A percentile compares a stretch with the other conserved stretches of the same genome.
phyloP scores from a whole-genome alignment of 169 alveolate genomes.

The Babesia sp. region DNA sequence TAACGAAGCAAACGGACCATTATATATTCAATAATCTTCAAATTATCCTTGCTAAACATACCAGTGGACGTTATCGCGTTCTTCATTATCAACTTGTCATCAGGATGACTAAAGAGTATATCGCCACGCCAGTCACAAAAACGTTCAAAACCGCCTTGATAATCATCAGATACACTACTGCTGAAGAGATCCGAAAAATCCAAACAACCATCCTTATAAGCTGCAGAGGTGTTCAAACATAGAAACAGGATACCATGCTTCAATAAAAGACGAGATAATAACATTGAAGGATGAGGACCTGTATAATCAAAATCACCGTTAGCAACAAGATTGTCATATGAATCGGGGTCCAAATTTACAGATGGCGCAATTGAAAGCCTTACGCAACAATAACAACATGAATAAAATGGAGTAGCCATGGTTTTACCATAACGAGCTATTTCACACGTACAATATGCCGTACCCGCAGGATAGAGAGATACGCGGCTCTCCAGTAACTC shows the following conservation, averaged over 20 bases:
- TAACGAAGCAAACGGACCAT: conserved; percentile 16
- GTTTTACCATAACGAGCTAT: neutral
- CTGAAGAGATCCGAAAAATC: neutral
- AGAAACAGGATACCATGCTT: conserved; percentile 57
- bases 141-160: neutral
- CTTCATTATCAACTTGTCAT: neutral
- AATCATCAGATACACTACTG: neutral
- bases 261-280: conserved; percentile 43
- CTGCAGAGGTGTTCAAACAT: conserved; percentile 20
- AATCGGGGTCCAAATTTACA: neutral
- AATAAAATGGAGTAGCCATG: conserved; percentile 32
- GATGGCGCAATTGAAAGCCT: neutral
- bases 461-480: neutral
- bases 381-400: conserved; percentile 38
- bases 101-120: conserved; percentile 10
- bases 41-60: conserved; percentile 30
- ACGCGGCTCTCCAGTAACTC: neutral
- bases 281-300: conserved; percentile 31
- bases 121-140: conserved; percentile 32
- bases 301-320: neutral
- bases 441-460: conserved; percentile 40
- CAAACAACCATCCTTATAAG: neutral
- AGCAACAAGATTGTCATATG: neutral
- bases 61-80: neutral
- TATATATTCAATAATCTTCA: conserved; percentile 30